Percentiles rank a stretch among this genome's conserved stretches.
phyloP scores from a whole-genome alignment of 352 stramenopile genomes.

The Globisporangium nagaii region DNA sequence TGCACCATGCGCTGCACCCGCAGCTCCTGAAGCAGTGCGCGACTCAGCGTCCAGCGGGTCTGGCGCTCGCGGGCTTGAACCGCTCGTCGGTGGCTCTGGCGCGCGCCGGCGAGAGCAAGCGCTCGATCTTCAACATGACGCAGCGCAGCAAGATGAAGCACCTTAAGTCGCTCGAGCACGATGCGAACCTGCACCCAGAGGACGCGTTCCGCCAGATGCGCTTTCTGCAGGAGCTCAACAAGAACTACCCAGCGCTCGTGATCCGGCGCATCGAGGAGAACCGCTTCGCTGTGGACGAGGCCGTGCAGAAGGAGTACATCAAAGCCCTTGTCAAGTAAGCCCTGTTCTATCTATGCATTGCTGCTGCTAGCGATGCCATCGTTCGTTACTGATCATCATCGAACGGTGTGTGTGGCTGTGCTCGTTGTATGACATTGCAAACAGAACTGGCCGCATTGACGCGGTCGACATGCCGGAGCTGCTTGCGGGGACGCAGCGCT shows the following conservation, averaged over 20 bases:
- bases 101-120: constrained; percentile 20
- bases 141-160: constrained; percentile 72
- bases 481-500: constrained; percentile 25
- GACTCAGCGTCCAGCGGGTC: background rate
- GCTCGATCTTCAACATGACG: constrained; percentile 79
- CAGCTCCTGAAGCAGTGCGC: constrained; percentile 2
- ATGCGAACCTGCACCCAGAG: constrained; percentile 69
- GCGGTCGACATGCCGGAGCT: constrained; percentile 66
- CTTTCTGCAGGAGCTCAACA: constrained; percentile 86
- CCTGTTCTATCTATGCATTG: background rate
- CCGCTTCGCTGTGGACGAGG: constrained; percentile 76
- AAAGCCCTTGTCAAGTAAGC: constrained; percentile 82
- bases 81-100: background rate
- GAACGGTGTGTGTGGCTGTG: background rate
- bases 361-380: too few species aligned
- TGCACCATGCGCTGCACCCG: constrained; percentile 6
- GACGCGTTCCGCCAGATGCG: constrained; percentile 74
- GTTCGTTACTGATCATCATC: constrained; percentile 4
- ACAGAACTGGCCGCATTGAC: constrained; percentile 72
- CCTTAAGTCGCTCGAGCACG: constrained; percentile 79
- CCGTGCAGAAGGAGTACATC: constrained; percentile 86
- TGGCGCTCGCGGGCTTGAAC: background rate
- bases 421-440: background rate
- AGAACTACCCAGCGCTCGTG: constrained; percentile 77
- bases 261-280: constrained; percentile 81